A percentile compares a stretch with the other conserved stretches of the same genome.
phyloP scores from a whole-genome alignment of 106 monocot species.

The Apostasia ramifera region DNA sequence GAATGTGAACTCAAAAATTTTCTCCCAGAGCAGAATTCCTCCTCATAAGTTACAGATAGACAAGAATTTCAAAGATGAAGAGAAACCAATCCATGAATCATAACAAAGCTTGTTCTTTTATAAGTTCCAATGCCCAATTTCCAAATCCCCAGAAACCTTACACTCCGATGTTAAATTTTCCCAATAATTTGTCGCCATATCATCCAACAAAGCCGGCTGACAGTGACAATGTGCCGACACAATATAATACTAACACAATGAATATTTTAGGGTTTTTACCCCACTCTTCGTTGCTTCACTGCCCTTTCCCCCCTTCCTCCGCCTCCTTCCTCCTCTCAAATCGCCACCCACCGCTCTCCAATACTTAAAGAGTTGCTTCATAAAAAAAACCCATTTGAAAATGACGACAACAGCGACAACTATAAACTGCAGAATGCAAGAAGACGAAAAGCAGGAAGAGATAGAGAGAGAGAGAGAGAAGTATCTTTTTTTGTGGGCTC shows the following conservation, averaged over 20 bases:
- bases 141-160: too few relatives aligned
- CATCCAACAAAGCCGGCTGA: conserved; percentile 11
- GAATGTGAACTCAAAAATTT: too few relatives aligned
- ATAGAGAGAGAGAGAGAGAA: neutral
- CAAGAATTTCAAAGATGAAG: too few relatives aligned
- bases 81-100: too few relatives aligned
- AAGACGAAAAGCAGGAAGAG: too few relatives aligned
- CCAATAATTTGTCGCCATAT: neutral
- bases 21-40: too few relatives aligned
- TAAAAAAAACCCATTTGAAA: conserved; percentile 4
- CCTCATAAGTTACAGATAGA: too few relatives aligned
- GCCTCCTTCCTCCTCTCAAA: neutral
- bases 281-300: neutral
- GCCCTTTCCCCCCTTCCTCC: neutral
- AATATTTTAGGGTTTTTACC: neutral
- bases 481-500: conserved; percentile 32
- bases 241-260: neutral
- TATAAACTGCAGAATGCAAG: neutral
- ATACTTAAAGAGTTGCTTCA: neutral
- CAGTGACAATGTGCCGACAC: conserved; percentile 47
- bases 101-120: too few relatives aligned
- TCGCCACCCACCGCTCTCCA: neutral
- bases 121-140: too few relatives aligned
- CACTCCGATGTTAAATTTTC: neutral
- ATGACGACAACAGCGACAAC: conserved; percentile 4